Conservation (phyloP, 2,329 filamentous ascomycete species). For the Hysterium pulicare region DNA sequence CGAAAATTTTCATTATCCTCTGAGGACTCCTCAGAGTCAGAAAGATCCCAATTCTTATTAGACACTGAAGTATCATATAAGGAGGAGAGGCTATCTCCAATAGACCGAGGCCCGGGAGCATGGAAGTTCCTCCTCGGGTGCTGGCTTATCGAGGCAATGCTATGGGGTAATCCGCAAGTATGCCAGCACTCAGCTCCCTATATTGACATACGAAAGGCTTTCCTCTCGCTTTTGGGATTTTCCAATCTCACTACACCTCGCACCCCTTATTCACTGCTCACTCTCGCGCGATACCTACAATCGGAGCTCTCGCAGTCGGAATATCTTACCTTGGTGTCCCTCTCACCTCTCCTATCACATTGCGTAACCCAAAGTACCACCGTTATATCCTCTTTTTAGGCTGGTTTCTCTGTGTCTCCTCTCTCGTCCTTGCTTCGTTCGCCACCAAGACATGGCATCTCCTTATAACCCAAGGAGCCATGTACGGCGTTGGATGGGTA, state of each 20-base stretch:
- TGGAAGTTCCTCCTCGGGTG: conserved; percentile 9
- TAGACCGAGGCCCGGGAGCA: conserved; percentile 4
- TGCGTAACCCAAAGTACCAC: conserved; percentile 11
- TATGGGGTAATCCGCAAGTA: conserved; percentile 4
- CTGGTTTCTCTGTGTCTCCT: conserved; percentile 17
- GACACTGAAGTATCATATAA: neutral
- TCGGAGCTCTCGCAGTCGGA: conserved; percentile 9
- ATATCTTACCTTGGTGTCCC: conserved; percentile 16
- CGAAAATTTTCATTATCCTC: conserved; percentile 1
- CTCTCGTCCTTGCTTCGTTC: conserved; percentile 22
- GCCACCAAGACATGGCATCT: conserved; percentile 21
- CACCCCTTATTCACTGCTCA: conserved; percentile 5
- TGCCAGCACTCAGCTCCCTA: neutral
- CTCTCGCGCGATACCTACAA: conserved; percentile 7
- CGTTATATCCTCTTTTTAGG: conserved; percentile 25
- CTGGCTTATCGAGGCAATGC: conserved; percentile 6
- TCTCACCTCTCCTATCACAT: conserved; percentile 19
- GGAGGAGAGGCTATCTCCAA: neutral
- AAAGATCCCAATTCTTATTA: neutral
- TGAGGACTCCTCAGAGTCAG: neutral
- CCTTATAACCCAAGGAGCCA: conserved; percentile 29
- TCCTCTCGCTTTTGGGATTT: conserved; percentile 10
- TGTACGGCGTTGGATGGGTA: conserved; percentile 40
- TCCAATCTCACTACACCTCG: conserved; percentile 6
- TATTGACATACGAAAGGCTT: conserved; percentile 3